Evolutionary conservation across 345 rosid genomes (phyloP).

Genomic region (Rhodomyrtus tomentosa): DNA sequence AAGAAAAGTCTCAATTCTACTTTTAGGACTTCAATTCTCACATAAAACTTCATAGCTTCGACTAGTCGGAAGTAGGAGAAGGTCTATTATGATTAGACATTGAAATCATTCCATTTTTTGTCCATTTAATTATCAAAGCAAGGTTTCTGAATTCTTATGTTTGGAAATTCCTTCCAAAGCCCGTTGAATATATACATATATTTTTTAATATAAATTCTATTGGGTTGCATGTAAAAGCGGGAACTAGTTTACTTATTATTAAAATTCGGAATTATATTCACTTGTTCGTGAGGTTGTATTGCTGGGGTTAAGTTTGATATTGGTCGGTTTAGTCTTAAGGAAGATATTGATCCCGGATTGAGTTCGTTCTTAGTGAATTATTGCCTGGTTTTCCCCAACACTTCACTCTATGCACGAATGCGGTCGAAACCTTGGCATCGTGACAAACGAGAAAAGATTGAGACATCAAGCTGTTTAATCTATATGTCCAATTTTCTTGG

Average conservation of each 20-base stretch:
- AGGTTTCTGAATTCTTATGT: not conserved
- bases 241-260: not conserved
- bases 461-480: no score
- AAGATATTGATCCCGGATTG: not conserved
- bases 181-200: fast-evolving
- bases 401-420: not conserved
- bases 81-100: not conserved
- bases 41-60: not conserved
- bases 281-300: not conserved
- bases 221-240: not conserved
- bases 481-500: no score
- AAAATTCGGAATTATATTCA: no score
- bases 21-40: not conserved
- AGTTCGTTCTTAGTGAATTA: not conserved
- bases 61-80: not conserved
- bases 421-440: no score
- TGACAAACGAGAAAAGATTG: no score
- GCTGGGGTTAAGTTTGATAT: not conserved
- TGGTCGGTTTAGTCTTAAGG: not conserved
- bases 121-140: fast-evolving
- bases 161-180: not conserved
- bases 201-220: not conserved
- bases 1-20: not conserved
- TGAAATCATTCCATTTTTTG: not conserved
- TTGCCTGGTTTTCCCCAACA: not conserved